These are phyloP conservation scores for Cephaloascus fragrans DNA, from an alignment of 805 yeast genomes.

Conservation along the genomic window DNA sequence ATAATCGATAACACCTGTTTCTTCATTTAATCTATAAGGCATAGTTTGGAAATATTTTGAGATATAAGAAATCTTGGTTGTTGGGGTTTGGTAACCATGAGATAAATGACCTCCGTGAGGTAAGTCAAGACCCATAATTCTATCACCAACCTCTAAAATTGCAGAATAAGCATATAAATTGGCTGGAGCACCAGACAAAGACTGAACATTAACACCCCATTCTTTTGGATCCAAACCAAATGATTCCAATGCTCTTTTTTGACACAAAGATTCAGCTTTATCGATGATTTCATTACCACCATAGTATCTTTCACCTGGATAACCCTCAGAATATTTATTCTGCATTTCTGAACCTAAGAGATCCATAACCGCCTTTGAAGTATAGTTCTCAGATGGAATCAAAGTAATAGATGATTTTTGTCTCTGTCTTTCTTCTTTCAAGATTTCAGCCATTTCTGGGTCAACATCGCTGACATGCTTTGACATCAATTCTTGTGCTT, in stretches of 20 bases:
- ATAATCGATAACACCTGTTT: constrained; percentile 88
- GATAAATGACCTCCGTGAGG: constrained; percentile 98
- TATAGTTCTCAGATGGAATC: constrained; percentile 94
- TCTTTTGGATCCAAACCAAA: constrained; percentile 63
- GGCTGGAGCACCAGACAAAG: constrained; percentile 95
- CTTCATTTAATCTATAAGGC: constrained; percentile 88
- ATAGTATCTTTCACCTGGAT: constrained; percentile 95
- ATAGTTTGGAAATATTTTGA: constrained; percentile 94
- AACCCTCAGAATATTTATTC: constrained; percentile 96
- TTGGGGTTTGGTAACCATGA: constrained; percentile 91
- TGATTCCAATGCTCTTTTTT: constrained; percentile 81
- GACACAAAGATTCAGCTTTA: constrained; percentile 82
- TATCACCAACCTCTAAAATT: constrained; percentile 77
- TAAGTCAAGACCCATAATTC: constrained; percentile 94
- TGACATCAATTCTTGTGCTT: constrained; percentile 45
- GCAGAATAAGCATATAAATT: constrained; percentile 90
- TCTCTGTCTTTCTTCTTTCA: constrained; percentile 68
- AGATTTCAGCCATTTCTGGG: constrained; percentile 76
- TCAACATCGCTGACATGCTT: constrained; percentile 61
- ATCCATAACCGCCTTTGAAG: constrained; percentile 91
- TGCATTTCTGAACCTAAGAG: constrained; percentile 93
- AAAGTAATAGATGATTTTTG: constrained; percentile 88
- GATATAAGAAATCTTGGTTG: constrained; percentile 82
- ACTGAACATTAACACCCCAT: constrained; percentile 98
- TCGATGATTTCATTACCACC: constrained; percentile 97